Base-by-base conservation (phyloP, 23 red algal species). In the Gracilaria gracilis region DNA sequence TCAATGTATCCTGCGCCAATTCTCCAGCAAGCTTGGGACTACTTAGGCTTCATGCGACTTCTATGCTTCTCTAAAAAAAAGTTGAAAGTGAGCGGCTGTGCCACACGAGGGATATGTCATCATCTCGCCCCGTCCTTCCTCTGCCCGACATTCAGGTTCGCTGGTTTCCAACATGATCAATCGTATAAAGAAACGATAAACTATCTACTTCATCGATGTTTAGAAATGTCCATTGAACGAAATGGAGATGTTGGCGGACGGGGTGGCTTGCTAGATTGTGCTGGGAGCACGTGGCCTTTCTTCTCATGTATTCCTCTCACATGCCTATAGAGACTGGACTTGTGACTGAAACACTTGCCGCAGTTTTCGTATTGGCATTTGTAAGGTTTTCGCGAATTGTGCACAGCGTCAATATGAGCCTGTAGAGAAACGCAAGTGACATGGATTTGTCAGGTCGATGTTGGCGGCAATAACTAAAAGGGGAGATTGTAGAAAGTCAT, bases 271-370 rank as follows among this genome's bases (percentile, higher is more conserved):
- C n/a, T 46, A 29, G 72, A 46, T 5, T 28, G 42, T 20, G 42
- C n/a, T 19, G 72, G 40, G 2, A 31, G 72, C 72, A 1, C n/a
- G 23, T 77, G 72, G 34, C 40, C 72, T 50, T 51, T 77, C 46
- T 51, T 77, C 72, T 77, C 72, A 28, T 77, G 72, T 77, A 77
- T 77, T 25, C 72, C 72, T 77, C 72, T 77, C 1, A 77, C 72
- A 50, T 77, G 72, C 27, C 72, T 46, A 25, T 77, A 77, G 24
- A 77, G 72, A 27, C 72, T 77, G 0, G 72, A 77, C 72, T 77
- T 77, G 16, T 77, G 72, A 50, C 72, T 77, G 42, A 77, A 77
- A 15, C 40, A 46, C 23, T 77, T 77, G n/a, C 72, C 72, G 72
- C 72, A 77, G 9, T 77, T 27, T 31, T 77, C 72, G 39, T 77